phyloP scores from a whole-genome alignment of 148 eudicot genomes.

The Dianthus caryophyllus region DNA sequence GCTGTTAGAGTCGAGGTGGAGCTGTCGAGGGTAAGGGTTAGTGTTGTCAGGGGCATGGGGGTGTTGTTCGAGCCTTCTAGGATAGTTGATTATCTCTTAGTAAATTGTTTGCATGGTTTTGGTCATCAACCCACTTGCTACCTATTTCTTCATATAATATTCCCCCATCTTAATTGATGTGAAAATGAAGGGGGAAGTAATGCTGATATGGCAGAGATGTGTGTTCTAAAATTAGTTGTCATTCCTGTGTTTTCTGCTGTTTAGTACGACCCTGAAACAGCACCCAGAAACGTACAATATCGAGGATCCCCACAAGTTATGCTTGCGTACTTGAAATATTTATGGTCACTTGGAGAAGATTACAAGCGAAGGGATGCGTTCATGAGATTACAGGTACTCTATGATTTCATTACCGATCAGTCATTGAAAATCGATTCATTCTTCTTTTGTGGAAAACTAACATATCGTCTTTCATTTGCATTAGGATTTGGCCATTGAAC shows the following conservation, averaged over 20 bases:
- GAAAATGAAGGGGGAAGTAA: not conserved
- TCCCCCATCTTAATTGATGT: too few relatives aligned
- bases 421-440: not conserved
- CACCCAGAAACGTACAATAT: slow-evolving; percentile 57
- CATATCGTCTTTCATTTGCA: not conserved
- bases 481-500: slow-evolving; percentile 70
- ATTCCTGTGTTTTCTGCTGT: slow-evolving; percentile 10
- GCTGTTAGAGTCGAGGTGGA: too few relatives aligned
- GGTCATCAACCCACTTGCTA: too few relatives aligned
- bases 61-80: too few relatives aligned
- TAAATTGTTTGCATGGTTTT: too few relatives aligned
- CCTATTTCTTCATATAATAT: too few relatives aligned
- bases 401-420: not conserved
- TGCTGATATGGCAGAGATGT: not conserved
- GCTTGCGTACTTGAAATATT: slow-evolving; percentile 83
- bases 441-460: not conserved
- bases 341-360: slow-evolving; percentile 97
- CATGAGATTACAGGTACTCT: slow-evolving; percentile 63
- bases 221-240: not conserved
- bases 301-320: slow-evolving; percentile 93
- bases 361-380: slow-evolving; percentile 91
- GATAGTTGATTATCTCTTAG: too few relatives aligned
- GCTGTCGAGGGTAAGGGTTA: too few relatives aligned
- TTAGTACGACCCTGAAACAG: slow-evolving; percentile 92
- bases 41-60: too few relatives aligned